Conservation (phyloP, 2,329 filamentous ascomycete genomes). For the Colletotrichum eremochloae region DNA sequence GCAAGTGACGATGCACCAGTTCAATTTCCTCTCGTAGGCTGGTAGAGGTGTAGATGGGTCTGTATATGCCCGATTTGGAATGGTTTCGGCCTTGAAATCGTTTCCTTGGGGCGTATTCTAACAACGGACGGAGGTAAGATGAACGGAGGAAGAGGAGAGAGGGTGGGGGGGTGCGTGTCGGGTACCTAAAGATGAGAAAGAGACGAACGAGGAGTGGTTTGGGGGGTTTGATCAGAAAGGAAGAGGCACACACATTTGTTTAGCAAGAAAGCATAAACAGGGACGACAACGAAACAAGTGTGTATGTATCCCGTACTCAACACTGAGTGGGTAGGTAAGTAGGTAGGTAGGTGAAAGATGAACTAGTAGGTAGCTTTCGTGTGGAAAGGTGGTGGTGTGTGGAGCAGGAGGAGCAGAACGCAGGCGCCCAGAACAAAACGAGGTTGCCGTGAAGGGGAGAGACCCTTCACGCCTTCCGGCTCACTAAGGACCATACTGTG, state of each 20-base stretch:
- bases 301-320: not conserved
- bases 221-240: not conserved
- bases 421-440: conserved; percentile 2
- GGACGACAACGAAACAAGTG: not conserved
- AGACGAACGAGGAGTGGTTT: not conserved
- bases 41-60: not conserved
- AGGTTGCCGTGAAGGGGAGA: not conserved
- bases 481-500: not conserved
- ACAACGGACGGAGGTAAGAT: conserved; percentile 18
- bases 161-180: not conserved
- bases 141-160: not conserved
- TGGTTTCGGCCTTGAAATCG: conserved; percentile 18
- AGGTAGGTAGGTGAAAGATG: too few species aligned
- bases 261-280: not conserved
- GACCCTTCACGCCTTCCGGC: not conserved
- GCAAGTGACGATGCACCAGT: conserved; percentile 23
- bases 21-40: not conserved
- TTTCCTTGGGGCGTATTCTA: conserved; percentile 16
- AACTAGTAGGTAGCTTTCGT: not conserved
- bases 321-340: not conserved
- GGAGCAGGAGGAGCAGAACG: not conserved
- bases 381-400: not conserved
- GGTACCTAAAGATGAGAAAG: not conserved
- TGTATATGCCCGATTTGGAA: not conserved
- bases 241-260: not conserved